Evolutionary conservation across 768 basidiomycete genomes (phyloP).

Genomic region (Tulasnella calospora): DNA sequence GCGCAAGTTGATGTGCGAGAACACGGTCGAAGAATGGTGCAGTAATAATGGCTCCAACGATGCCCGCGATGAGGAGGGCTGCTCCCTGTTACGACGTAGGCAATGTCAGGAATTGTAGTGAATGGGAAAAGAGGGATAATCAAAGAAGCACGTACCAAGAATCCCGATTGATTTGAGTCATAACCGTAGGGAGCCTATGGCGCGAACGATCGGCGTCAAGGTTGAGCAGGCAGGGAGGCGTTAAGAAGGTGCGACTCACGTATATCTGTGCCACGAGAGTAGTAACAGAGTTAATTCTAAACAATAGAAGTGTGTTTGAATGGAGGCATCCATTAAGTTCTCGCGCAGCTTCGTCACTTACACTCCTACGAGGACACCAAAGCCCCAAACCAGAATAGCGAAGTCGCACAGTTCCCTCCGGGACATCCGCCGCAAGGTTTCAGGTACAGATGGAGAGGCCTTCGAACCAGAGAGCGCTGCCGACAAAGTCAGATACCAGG

Average conservation of each 20-base stretch:
- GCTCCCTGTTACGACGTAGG: conserved; percentile 24
- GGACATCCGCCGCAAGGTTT: conserved; percentile 48
- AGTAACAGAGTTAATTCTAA: conserved; percentile 58
- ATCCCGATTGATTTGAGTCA: conserved; percentile 55
- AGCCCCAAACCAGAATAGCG: conserved; percentile 40
- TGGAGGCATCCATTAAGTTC: not conserved
- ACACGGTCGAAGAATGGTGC: too few relatives aligned
- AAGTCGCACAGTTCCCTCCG: conserved; percentile 50
- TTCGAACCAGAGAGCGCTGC: conserved; percentile 33
- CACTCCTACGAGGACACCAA: conserved; percentile 63
- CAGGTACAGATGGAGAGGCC: conserved; percentile 28
- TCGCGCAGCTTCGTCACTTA: conserved; percentile 36
- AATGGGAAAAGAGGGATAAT: not conserved
- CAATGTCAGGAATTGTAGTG: not conserved
- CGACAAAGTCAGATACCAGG: not conserved
- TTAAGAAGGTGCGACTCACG: conserved; percentile 39
- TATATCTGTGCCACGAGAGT: conserved; percentile 64
- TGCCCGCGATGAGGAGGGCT: conserved; percentile 44
- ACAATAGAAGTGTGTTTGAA: not conserved
- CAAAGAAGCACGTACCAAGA: conserved; percentile 54
- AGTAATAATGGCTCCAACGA: conserved; percentile 59
- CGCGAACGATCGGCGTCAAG: not conserved
- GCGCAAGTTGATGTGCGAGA: conserved; percentile 63
- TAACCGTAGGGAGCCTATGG: conserved; percentile 68
- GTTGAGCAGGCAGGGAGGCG: not conserved